Conservation (phyloP, 2,329 filamentous ascomycete genomes). For the Sporothrix pallida region DNA sequence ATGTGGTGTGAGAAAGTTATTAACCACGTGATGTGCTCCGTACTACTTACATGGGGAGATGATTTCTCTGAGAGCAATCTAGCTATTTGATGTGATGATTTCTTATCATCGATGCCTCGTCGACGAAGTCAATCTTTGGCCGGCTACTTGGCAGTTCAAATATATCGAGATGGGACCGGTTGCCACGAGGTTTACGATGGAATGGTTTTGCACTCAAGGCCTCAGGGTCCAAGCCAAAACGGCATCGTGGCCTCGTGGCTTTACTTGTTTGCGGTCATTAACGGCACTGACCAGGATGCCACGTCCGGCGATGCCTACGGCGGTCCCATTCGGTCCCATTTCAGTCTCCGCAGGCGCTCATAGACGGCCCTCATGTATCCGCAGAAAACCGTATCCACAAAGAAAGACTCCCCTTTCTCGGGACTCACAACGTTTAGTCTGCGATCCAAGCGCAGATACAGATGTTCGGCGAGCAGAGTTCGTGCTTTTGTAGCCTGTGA, state of each 20-base stretch:
- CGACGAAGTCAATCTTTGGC: too few species aligned
- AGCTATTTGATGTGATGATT: too few species aligned
- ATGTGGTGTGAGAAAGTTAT: too few species aligned
- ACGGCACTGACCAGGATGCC: background rate
- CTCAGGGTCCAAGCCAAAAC: background rate
- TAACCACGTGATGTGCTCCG: too few species aligned
- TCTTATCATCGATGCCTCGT: too few species aligned
- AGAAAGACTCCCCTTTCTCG: background rate
- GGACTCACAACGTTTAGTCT: background rate
- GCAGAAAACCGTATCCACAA: background rate
- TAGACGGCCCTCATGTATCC: background rate
- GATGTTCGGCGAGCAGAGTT: background rate
- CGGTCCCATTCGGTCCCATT: background rate
- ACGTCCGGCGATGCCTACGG: conserved; percentile 16
- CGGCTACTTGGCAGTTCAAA: background rate
- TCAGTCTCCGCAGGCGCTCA: background rate
- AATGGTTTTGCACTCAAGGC: background rate
- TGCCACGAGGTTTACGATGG: background rate
- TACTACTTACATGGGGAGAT: too few species aligned
- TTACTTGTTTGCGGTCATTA: background rate
- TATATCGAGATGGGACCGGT: background rate
- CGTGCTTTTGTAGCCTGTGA: background rate
- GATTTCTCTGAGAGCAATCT: too few species aligned
- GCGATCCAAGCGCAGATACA: conserved; percentile 10
- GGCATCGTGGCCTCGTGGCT: background rate